Base-by-base conservation (phyloP, 2,329 filamentous ascomycete genomes). In the Didymella lethalis region DNA sequence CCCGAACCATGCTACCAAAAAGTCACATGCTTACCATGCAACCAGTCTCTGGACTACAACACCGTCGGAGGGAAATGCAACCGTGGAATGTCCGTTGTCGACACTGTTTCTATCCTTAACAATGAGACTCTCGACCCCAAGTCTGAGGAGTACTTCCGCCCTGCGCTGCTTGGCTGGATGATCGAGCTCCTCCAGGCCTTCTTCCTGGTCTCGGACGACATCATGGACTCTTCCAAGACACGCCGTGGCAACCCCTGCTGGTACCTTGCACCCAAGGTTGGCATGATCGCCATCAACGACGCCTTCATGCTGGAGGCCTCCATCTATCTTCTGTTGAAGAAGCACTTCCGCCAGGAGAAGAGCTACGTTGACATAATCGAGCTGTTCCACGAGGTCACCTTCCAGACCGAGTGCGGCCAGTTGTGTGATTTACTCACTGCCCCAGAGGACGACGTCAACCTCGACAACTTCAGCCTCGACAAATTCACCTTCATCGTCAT, bases 401-500 rank as follows among this genome's bases (percentile, higher is more conserved):
- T 90, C 84, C 91, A 98, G 82, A 99, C 95, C 58, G 95, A 99
- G 83, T 84, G 97, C 59, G 95, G 95, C 67, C 95, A 99, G 85
- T 84, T 93, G 55, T 96, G 93, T 79, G 95, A 99, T 78, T 84
- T 99, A 65, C 87, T 98, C 77, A 99, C 95, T 46, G 95, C 95
- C 36, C 95, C 95, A 41, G 95, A 99, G 82, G 93, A 97, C 78
- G 84, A 89, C 63, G 91, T 98, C 74, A 88, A 98, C 81, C 88
- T 99, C 64, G 84, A 91, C 85, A 97, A 97, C 84, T 99, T 99
- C 85, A 93, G 88, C 78, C 85, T 97, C 79, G 86, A 93, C 63
- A 99, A 97, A 85, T 97, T 97, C 84, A 88, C 85, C 72, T 99
- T 98, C 85, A 99, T 99, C 75, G 95, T 99, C 82, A 91, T 96